Evolutionary conservation across 176 grass and related monocot genomes (phyloP), one percentile per base, ranked within the genome.

Genomic region (Musa acuminata): DNA sequence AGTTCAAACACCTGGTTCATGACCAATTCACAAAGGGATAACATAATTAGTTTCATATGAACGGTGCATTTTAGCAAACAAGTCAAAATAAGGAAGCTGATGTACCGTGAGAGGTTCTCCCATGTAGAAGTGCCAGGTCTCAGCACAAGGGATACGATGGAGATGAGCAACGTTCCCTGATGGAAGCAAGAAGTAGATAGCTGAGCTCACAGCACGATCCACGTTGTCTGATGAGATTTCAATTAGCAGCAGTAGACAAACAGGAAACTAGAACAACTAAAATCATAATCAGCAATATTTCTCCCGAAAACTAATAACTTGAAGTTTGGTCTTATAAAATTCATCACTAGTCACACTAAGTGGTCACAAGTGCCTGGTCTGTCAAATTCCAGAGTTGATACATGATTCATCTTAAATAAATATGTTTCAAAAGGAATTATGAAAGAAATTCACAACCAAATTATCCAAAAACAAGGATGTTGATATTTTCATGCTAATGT

Each of bases 141-240:
- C 89, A 22, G 92, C 89, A 58, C 92, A 96, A 51, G 89, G 92
- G 72, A 96, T 89, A 24, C 92, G 84, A 62, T 96, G 92, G 21
- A 96, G 74, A 43, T 82, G 78, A 53, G 59, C 84, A 8, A 87
- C 87, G 20, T 82, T 80, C 53, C 82, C 87, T 65, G 92, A 84
- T 79, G 92, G 89, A 23, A 96, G 89, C 26, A 96, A 75, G 75
- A 96, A 96, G 77, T 96, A 92, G 65, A 96, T 85, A 23, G 89
- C 82, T 6, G 75, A 92, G 79, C 89, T 84, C 75, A 87, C 83
- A 19, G 89, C 48, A 62, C 92, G 82, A 64, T 75, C 89, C 73
- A 89, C 87, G 75, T 96, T 92, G 77, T 96, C 92, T 96, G 71
- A 43, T 60, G 57, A n/a, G 16, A 60, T 19, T n/a, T n/a, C 14